These are phyloP conservation scores for Raffaelea ambrosiae DNA, from an alignment of 2,329 filamentous ascomycete genomes.

Conservation along the genomic window DNA sequence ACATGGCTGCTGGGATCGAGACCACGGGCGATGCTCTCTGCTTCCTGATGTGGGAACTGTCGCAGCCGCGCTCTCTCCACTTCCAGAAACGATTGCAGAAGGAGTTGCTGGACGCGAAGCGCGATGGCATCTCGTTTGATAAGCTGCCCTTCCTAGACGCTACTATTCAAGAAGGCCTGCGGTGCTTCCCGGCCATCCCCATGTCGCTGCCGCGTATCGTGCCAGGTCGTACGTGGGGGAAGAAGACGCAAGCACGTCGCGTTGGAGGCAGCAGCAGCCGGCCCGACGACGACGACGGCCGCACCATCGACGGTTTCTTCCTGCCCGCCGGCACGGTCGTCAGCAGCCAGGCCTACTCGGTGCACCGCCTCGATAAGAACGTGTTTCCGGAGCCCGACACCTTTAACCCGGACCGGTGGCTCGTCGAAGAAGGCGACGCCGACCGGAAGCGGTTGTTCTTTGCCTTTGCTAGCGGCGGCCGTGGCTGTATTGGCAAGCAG, in stretches of 20 bases:
- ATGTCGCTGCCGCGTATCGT: constrained; percentile 58
- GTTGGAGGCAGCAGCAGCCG: not conserved
- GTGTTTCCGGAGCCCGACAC: constrained; percentile 71
- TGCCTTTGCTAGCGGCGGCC: constrained; percentile 56
- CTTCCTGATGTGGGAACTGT: constrained; percentile 65
- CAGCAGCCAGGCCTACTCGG: constrained; percentile 52
- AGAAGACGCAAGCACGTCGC: too few relatives aligned
- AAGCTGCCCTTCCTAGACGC: constrained; percentile 53
- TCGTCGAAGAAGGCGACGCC: constrained; percentile 63
- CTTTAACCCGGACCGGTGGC: constrained; percentile 79
- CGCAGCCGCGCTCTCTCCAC: constrained; percentile 42
- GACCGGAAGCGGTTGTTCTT: constrained; percentile 57
- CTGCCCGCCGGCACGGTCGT: constrained; percentile 47
- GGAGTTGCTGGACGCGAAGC: constrained; percentile 31
- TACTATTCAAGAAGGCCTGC: constrained; percentile 52
- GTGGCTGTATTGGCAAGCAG: constrained; percentile 61
- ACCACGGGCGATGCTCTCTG: constrained; percentile 62
- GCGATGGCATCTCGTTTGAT: constrained; percentile 27
- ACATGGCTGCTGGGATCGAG: constrained; percentile 65
- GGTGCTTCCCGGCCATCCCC: constrained; percentile 56
- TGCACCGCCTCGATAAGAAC: constrained; percentile 49
- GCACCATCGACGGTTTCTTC: constrained; percentile 45
- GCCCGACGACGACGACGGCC: constrained; percentile 27
- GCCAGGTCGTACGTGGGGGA: constrained; percentile 24
- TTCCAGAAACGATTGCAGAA: constrained; percentile 43